These are phyloP conservation scores for Gracilaria domingensis DNA, from an alignment of 23 red algal species.

Conservation along the genomic window DNA sequence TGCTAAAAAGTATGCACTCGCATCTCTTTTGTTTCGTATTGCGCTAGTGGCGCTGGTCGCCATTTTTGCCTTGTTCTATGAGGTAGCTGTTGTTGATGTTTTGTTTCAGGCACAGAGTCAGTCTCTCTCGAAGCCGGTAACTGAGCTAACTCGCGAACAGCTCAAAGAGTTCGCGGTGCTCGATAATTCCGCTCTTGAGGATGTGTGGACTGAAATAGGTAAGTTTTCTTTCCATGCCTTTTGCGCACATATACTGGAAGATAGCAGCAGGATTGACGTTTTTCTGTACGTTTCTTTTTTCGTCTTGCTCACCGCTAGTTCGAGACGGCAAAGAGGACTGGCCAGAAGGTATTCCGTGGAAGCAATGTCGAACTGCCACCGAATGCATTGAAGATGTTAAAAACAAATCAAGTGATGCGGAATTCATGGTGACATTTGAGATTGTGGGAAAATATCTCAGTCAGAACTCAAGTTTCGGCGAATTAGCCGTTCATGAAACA, in stretches of 20 bases:
- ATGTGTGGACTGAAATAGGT: conserved; percentile 44
- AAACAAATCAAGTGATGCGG: background rate
- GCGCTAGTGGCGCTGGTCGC: conserved; percentile 22
- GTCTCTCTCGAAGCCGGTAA: conserved; percentile 30
- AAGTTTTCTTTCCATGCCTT: background rate
- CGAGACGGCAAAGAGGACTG: background rate
- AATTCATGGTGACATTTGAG: conserved; percentile 42
- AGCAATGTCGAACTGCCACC: conserved; percentile 25
- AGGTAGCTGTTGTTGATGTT: conserved; percentile 58
- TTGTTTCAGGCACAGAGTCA: conserved; percentile 25
- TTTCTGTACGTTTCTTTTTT: no score
- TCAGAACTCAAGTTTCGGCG: conserved; percentile 2
- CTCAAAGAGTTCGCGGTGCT: conserved; percentile 25
- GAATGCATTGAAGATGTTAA: conserved; percentile 21
- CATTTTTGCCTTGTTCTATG: conserved; percentile 61
- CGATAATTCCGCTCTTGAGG: conserved; percentile 43
- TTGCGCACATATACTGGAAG: background rate
- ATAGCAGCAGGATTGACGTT: no score
- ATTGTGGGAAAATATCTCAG: conserved; percentile 32
- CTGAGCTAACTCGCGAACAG: background rate
- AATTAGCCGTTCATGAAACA: conserved; percentile 23
- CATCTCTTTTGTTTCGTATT: conserved; percentile 22
- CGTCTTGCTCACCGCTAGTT: background rate
- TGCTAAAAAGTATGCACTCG: conserved; percentile 37
- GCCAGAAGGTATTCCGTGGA: background rate